These are phyloP conservation scores for Laburnicola sp. DNA, from an alignment of 2,329 filamentous ascomycete genomes.

Conservation along the genomic window DNA sequence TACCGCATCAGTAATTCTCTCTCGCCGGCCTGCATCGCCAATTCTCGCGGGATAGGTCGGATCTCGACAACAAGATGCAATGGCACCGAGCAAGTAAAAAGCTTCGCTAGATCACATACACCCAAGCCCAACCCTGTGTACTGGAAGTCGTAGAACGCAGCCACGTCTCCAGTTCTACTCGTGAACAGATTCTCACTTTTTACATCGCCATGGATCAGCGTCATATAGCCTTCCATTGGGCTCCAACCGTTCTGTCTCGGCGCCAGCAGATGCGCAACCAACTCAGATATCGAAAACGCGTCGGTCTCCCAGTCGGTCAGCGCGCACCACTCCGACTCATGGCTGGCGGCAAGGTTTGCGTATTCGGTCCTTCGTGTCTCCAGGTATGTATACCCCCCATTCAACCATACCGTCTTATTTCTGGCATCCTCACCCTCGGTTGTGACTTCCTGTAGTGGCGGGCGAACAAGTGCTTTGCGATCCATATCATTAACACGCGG, in stretches of 20 bases:
- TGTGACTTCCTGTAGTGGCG: slow-evolving; percentile 59
- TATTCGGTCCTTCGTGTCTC: slow-evolving; percentile 65
- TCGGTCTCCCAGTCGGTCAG: slow-evolving; percentile 49
- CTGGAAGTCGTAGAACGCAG: slow-evolving; percentile 71
- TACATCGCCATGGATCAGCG: slow-evolving; percentile 68
- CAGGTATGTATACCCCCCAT: slow-evolving; percentile 71
- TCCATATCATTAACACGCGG: slow-evolving; percentile 27
- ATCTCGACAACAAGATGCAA: slow-evolving; percentile 53
- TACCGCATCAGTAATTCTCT: slow-evolving; percentile 57
- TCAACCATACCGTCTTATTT: slow-evolving; percentile 57
- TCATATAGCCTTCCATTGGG: slow-evolving; percentile 50
- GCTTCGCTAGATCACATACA: slow-evolving; percentile 67
- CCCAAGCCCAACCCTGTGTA: slow-evolving; percentile 67
- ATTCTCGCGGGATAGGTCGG: slow-evolving; percentile 37
- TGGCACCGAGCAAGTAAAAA: slow-evolving; percentile 68
- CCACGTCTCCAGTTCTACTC: slow-evolving; percentile 51
- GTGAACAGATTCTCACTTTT: slow-evolving; percentile 71
- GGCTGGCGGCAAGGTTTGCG: slow-evolving; percentile 50
- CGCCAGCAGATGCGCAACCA: slow-evolving; percentile 56
- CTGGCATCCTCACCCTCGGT: slow-evolving; percentile 31
- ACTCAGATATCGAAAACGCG: slow-evolving; percentile 53
- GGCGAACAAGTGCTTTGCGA: slow-evolving; percentile 50
- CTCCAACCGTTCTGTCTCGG: slow-evolving; percentile 42
- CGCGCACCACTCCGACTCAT: slow-evolving; percentile 59
- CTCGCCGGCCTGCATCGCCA: slow-evolving; percentile 59